Base-by-base conservation (phyloP, 140 eudicot species). In the Senecio squalidus region DNA sequence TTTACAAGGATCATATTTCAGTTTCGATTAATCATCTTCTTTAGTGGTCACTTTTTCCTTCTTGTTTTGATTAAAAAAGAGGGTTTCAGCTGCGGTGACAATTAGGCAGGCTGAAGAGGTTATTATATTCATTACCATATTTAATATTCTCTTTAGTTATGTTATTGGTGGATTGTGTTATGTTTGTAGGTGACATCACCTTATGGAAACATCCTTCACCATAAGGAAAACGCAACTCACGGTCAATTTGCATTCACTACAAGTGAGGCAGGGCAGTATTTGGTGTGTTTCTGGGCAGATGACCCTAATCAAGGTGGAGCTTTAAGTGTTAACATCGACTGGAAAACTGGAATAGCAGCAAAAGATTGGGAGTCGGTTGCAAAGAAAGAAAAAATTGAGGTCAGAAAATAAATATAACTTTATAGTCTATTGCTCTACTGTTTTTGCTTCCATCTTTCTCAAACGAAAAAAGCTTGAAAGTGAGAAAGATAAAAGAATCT, bases 281-380 rank as follows among this genome's bases (percentile, higher is more conserved):
- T 86, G 33, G 94, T 94, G 40, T 90, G 97, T 66, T 90, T 90
- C 59, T 86, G 88, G 90, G 78, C 76, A 9, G 88, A 81, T 41
- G 79, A 74, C 49, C 78, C 73, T 29, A 61, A 68, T 65, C 58
- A 72, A 63, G 81, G 80, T 54, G 90, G 83, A 47, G 95, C 81
- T 31, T 54, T 83, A 60, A 80, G 80, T 64, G 72, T 86, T 4
- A 90, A 81, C 69, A 73, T 90, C 15, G 98, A 90, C 71, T 90
- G 98, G 95, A 90, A 73, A 76, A 90, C 78, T 20, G 98, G 98
- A 45, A 68, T 90, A 50, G 94, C 90, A 39, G 98, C 98, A 30
- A 86, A 83, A 73, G 98, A 90, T 71, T 90, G 97, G 95, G 97
- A 90, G 6, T 78, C 95, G 0, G 88, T 86, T 74, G 97, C 97